phyloP scores from a whole-genome alignment of 352 stramenopile genomes.

The Phytophthora podocarpi region DNA sequence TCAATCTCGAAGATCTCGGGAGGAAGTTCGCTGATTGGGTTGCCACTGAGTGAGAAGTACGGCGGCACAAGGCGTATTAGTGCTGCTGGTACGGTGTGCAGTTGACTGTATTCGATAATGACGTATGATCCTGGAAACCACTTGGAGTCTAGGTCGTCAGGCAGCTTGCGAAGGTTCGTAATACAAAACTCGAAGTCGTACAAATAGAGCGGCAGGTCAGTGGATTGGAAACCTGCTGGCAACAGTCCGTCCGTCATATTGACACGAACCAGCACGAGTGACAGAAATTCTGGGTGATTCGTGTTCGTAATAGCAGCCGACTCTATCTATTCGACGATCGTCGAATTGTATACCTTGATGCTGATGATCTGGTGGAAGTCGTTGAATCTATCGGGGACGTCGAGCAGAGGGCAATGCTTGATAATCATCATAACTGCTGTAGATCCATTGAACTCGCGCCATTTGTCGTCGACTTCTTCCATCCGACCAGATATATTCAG shows the following conservation, averaged over 20 bases:
- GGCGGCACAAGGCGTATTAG: background rate
- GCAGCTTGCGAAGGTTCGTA: conserved; percentile 41
- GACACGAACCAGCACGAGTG: conserved; percentile 39
- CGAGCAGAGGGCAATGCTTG: conserved; percentile 34
- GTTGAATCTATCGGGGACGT: conserved; percentile 23
- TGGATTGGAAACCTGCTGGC: conserved; percentile 35
- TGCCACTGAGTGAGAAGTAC: conserved; percentile 12
- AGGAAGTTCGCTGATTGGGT: conserved; percentile 21
- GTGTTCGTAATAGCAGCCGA: conserved; percentile 33
- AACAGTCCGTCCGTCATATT: conserved; percentile 39
- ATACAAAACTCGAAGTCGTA: conserved; percentile 44
- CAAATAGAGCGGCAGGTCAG: conserved; percentile 30
- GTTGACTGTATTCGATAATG: conserved; percentile 26
- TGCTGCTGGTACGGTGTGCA: conserved; percentile 11
- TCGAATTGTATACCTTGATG: conserved; percentile 45
- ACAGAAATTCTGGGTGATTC: conserved; percentile 32
- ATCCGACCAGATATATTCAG: conserved; percentile 13
- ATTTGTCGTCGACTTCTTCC: conserved; percentile 14
- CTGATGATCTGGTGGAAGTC: conserved; percentile 34
- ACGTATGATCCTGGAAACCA: conserved; percentile 28
- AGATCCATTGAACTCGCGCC: conserved; percentile 26
- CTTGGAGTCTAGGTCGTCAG: conserved; percentile 34
- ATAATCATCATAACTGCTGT: conserved; percentile 37
- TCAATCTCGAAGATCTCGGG: conserved; percentile 19
- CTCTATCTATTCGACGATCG: conserved; percentile 25